These are phyloP conservation scores for Oryza meridionalis DNA, from an alignment of 176 grass and related monocot species.

Conservation along the genomic window DNA sequence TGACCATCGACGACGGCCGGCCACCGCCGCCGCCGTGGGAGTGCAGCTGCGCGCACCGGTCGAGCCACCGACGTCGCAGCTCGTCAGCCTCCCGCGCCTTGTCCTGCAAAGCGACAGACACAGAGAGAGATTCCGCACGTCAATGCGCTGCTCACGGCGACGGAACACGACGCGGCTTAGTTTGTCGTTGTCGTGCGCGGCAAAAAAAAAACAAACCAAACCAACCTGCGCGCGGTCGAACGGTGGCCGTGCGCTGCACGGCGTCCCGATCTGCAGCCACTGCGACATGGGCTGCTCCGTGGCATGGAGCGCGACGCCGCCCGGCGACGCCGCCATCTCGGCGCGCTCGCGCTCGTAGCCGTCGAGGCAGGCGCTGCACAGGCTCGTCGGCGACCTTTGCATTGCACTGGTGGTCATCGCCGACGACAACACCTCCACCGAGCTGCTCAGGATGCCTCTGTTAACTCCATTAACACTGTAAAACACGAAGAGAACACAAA, in stretches of 20 bases:
- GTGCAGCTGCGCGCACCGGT: constrained; percentile 58
- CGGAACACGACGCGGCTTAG: not conserved
- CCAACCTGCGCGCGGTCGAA: constrained; percentile 45
- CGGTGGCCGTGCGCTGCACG: constrained; percentile 26
- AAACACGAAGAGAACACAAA: constrained; percentile 10
- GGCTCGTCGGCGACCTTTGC: constrained; percentile 42
- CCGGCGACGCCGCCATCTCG: not conserved
- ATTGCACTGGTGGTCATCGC: constrained; percentile 47
- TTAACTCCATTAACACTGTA: constrained; percentile 48
- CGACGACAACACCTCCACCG: constrained; percentile 62
- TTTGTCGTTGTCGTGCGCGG: not conserved
- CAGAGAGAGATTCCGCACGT: constrained; percentile 1
- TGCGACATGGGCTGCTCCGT: constrained; percentile 45
- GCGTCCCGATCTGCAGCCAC: constrained; percentile 70
- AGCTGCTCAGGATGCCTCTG: constrained; percentile 65
- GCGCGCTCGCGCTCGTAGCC: constrained; percentile 59
- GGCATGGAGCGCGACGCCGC: not conserved
- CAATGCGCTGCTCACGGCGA: not conserved
- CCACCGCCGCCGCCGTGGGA: constrained; percentile 14
- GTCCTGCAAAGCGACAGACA: constrained; percentile 31
- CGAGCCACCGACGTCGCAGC: constrained; percentile 54
- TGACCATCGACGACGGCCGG: not conserved
- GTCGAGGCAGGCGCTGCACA: constrained; percentile 52
- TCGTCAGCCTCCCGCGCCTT: constrained; percentile 52
- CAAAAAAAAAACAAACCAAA: not conserved